phyloP scores from a whole-genome alignment of 2,329 filamentous ascomycete species.

The Akanthomyces uredinophilus region DNA sequence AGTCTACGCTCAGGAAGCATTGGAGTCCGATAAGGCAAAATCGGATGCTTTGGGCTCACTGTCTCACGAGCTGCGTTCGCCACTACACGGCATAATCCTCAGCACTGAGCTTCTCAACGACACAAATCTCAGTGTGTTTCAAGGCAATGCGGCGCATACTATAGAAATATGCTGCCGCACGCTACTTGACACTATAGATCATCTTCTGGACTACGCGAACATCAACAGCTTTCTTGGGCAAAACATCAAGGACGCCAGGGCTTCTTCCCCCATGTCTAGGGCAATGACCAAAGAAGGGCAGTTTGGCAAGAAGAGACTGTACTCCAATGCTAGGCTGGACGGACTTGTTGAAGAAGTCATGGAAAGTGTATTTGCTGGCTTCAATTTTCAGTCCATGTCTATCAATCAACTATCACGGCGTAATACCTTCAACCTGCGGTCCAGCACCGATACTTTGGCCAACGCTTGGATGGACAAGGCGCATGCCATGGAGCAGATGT shows the following conservation, averaged over 20 bases:
- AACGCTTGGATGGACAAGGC: neutral
- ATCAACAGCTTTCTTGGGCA: conserved; percentile 28
- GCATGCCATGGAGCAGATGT: neutral
- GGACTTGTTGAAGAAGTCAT: conserved; percentile 34
- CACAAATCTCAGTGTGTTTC: conserved; percentile 39
- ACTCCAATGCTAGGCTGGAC: conserved; percentile 21
- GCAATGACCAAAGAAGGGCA: neutral
- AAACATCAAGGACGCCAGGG: too few species aligned
- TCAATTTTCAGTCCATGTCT: conserved; percentile 28
- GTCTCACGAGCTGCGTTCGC: conserved; percentile 56
- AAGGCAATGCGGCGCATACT: conserved; percentile 37
- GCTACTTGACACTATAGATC: conserved; percentile 44
- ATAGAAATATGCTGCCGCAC: conserved; percentile 44
- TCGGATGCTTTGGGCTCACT: conserved; percentile 55
- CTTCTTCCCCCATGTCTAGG: conserved; percentile 9
- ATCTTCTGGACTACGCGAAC: conserved; percentile 41
- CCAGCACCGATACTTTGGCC: too few species aligned
- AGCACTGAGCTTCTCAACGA: conserved; percentile 49
- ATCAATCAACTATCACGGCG: neutral
- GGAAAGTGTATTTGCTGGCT: conserved; percentile 34
- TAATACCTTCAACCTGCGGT: too few species aligned
- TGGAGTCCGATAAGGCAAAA: conserved; percentile 42
- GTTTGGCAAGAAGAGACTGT: neutral
- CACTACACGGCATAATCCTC: conserved; percentile 55
- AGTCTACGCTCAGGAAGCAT: conserved; percentile 39